These are phyloP conservation scores for Antitrichia curtipendula DNA, from an alignment of 225 moss, liverwort and hornwort species.

Conservation along the genomic window DNA sequence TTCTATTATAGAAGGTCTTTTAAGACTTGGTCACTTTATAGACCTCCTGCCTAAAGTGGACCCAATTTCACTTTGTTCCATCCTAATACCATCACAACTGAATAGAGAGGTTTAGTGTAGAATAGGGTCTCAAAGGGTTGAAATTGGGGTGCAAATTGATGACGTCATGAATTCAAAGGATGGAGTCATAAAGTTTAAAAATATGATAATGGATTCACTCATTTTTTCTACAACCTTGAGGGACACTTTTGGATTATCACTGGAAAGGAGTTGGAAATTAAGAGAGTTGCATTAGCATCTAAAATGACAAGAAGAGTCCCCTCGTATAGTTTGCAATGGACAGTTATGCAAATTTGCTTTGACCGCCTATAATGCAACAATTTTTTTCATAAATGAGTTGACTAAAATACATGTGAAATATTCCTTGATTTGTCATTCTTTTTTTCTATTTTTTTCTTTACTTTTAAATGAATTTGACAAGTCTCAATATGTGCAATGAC, in stretches of 20 bases:
- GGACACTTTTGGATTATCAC: background rate
- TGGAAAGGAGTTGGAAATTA: background rate
- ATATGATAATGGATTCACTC: background rate
- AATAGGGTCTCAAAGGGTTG: background rate
- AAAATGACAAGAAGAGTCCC: background rate
- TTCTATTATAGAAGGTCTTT: no score
- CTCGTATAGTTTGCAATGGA: background rate
- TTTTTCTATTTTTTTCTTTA: background rate
- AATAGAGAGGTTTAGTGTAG: background rate
- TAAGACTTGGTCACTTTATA: no score
- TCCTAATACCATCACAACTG: background rate
- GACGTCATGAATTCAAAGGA: background rate
- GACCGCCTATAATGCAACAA: background rate
- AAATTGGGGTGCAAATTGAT: background rate
- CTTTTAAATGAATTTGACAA: rapidly evolving
- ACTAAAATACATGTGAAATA: background rate
- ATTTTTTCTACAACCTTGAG: background rate
- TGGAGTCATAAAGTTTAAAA: background rate
- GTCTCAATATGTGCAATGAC: background rate
- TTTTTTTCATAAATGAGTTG: background rate
- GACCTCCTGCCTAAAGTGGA: no score
- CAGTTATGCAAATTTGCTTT: background rate
- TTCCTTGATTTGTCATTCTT: background rate
- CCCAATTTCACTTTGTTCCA: background rate
- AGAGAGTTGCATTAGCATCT: background rate